Evolutionary conservation across 345 rosid genomes (phyloP), one percentile per base, ranked within the genome.

Genomic region (Anacardium occidentale): DNA sequence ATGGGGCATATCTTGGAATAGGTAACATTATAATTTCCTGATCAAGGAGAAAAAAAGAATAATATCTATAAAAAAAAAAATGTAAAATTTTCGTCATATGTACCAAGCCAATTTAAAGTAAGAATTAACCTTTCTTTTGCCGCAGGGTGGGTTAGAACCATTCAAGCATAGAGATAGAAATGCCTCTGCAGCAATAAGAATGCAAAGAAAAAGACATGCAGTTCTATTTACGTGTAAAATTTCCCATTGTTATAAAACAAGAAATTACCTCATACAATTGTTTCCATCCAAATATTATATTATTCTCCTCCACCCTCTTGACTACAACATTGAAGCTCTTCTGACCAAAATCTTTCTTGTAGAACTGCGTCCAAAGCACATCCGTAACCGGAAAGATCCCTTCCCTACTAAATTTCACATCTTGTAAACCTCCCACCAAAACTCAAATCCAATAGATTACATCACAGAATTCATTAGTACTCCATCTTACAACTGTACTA

Each of bases 321-420:
- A 84, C 45, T 26, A 82, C 91, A 54, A 71, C 21, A 64, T 79
- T 72, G 32, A 74, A 22, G 25, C 76, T 83, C 57, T 26, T 50
- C 60, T 70, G 68, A 74, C 97, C 96, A 69, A 81, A 92, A 42
- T 87, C 73, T 64, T 75, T 76, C 85, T 81, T 81, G 68, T 82
- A 95, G 79, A 91, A 91, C 61, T 82, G 77, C 85, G 81, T 88
- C 99, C 99, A 95, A 5, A 92, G 68, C 26, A 79, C 67, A 84
- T 95, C 84, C 15, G 98, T 95, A 22, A 95, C 77, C 0, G 96
- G 86, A 84, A 76, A 95, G 92, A 80, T 95, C 96, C 45, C 91
- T 82, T 68, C 78, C 97, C 98, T 94, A 69, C 29, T 80, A 60
- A 11, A 75, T 54, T n/a, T n/a, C 37, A 29, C 20, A 74, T 14